phyloP scores from a whole-genome alignment of 2,329 filamentous ascomycete genomes.

The Curvularia verruculosa region DNA sequence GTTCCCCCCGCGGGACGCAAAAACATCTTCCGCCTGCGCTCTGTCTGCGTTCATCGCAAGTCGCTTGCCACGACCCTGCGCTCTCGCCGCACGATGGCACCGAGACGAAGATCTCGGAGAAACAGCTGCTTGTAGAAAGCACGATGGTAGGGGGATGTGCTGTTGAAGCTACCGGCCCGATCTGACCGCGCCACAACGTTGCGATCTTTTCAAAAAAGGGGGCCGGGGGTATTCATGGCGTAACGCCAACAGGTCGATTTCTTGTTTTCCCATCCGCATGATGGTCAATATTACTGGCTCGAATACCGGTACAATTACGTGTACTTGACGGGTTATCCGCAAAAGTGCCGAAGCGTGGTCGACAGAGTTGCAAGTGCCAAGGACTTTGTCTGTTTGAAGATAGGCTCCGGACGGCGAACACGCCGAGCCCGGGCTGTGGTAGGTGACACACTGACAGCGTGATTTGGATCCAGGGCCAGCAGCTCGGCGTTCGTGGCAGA shows the following conservation, averaged over 20 bases:
- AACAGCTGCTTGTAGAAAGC: conserved; percentile 8
- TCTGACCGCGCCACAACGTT: conserved; percentile 17
- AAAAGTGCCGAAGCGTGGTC: conserved; percentile 9
- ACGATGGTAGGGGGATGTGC: conserved; percentile 7
- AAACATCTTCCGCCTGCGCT: conserved; percentile 4
- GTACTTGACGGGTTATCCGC: not conserved
- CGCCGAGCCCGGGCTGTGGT: conserved; percentile 2
- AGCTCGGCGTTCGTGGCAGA: not conserved
- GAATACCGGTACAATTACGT: not conserved
- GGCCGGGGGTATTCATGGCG: conserved; percentile 10
- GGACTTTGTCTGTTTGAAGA: conserved; percentile 13
- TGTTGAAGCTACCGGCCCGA: conserved; percentile 9
- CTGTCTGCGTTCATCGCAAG: conserved; percentile 9
- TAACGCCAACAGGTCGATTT: not conserved
- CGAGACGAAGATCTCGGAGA: conserved; percentile 12
- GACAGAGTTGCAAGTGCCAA: conserved; percentile 9
- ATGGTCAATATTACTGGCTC: not conserved
- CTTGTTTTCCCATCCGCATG: not conserved
- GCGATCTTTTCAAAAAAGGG: conserved; percentile 10
- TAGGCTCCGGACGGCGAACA: conserved; percentile 4
- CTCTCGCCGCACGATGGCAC: conserved; percentile 2
- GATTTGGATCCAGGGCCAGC: not conserved
- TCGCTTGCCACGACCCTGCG: conserved; percentile 7
- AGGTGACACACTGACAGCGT: conserved; percentile 7
- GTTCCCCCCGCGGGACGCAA: conserved; percentile 9